A percentile compares a stretch with the other conserved stretches of the same genome.
phyloP scores from a whole-genome alignment of 768 basidiomycete genomes.

The Boletus rubescentipes region DNA sequence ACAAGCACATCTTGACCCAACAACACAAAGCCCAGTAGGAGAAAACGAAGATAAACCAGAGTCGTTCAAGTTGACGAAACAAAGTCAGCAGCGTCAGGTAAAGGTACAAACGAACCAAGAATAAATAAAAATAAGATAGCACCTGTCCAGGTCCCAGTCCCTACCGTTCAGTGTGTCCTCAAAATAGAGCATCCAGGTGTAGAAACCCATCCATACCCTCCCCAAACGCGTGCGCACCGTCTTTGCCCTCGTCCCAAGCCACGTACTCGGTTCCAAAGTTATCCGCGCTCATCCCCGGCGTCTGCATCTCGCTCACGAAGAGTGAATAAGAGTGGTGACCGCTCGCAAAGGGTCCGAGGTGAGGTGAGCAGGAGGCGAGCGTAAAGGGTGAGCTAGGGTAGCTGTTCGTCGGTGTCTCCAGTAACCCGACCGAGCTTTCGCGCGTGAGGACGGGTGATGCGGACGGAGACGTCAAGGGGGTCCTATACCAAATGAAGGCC shows the following conservation, averaged over 20 bases:
- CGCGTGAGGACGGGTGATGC: slow-evolving; percentile 5
- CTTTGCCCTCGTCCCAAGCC: neutral
- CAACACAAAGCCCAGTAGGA: no score
- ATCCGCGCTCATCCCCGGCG: neutral
- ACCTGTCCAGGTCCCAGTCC: neutral
- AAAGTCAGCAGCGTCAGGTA: no score
- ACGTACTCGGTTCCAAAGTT: neutral
- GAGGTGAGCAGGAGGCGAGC: neutral
- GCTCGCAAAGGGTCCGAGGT: neutral
- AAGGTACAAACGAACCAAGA: no score
- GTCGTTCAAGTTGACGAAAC: no score
- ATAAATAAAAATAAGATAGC: no score
- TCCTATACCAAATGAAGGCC: neutral
- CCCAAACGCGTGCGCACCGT: neutral
- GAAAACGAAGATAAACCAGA: no score
- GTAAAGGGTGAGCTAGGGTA: neutral
- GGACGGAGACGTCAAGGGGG: slow-evolving; percentile 3
- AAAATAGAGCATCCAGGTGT: slow-evolving; percentile 3
- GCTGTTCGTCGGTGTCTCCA: slow-evolving; percentile 1
- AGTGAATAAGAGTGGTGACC: neutral
- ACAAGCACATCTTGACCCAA: no score
- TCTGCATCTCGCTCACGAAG: neutral
- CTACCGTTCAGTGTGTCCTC: neutral
- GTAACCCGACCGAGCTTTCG: neutral
- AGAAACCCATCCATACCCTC: neutral